These are phyloP conservation scores for Triangularia verruculosa DNA, from an alignment of 2,329 filamentous ascomycete genomes.

Conservation along the genomic window DNA sequence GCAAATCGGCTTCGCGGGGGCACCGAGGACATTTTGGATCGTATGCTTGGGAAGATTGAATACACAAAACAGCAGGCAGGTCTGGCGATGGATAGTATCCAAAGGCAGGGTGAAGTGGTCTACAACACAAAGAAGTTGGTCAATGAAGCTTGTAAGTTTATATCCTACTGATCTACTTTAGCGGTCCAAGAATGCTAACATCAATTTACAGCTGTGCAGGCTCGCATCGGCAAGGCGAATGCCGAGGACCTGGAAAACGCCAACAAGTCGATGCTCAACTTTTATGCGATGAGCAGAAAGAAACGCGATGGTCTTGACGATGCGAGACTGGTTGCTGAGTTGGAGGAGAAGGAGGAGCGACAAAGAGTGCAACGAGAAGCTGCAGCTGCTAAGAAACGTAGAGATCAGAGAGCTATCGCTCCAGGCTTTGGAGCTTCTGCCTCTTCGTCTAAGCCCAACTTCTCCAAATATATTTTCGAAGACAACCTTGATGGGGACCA, in stretches of 20 bases:
- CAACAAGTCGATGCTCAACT: constrained; percentile 79
- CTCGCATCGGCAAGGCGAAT: constrained; percentile 73
- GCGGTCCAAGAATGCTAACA: not conserved
- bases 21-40: constrained; percentile 63
- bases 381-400: not conserved
- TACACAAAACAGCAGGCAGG: constrained; percentile 65
- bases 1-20: constrained; percentile 74
- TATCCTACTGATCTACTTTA: not conserved
- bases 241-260: constrained; percentile 39
- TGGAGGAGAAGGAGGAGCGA: constrained; percentile 33
- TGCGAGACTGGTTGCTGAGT: constrained; percentile 39
- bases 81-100: constrained; percentile 70
- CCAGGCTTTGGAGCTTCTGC: not conserved
- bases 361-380: constrained; percentile 1
- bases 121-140: constrained; percentile 81
- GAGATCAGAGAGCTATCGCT: not conserved
- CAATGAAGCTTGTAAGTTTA: constrained; percentile 42
- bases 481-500: constrained; percentile 29
- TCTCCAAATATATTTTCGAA: constrained; percentile 13
- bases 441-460: too few relatives aligned
- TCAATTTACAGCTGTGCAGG: constrained; percentile 56
- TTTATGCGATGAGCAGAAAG: constrained; percentile 28
- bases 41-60: constrained; percentile 64
- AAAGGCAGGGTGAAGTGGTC: constrained; percentile 74
- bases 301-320: constrained; percentile 44